These are phyloP conservation scores for Kodamaea kaohsiungensis DNA, from an alignment of 805 yeast species.

Conservation along the genomic window DNA sequence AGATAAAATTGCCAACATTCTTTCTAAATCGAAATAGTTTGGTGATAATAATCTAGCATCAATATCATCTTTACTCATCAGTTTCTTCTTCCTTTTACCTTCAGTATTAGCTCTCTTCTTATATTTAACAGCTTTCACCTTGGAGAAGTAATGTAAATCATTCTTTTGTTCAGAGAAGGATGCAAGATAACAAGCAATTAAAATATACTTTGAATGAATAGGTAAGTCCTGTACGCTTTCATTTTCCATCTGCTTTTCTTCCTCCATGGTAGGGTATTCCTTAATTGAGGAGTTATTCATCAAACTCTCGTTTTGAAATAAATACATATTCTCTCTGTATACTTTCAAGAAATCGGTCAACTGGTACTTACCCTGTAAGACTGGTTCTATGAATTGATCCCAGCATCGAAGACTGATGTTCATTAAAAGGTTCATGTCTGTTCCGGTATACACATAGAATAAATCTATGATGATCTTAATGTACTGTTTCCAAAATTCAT, in stretches of 20 bases:
- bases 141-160: conserved; percentile 72
- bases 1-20: conserved; percentile 76
- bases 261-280: conserved; percentile 26
- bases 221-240: conserved; percentile 50
- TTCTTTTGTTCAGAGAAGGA: conserved; percentile 70
- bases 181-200: conserved; percentile 81
- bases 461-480: conserved; percentile 47
- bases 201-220: conserved; percentile 61
- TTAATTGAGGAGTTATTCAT: conserved; percentile 30
- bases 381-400: conserved; percentile 33
- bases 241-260: conserved; percentile 20
- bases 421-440: conserved; percentile 37
- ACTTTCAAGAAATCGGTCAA: conserved; percentile 34
- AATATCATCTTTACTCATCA: conserved; percentile 42
- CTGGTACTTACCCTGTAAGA: conserved; percentile 20
- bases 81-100: conserved; percentile 16
- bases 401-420: conserved; percentile 35
- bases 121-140: conserved; percentile 39
- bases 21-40: conserved; percentile 71
- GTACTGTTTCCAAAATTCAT: conserved; percentile 44
- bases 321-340: conserved; percentile 30
- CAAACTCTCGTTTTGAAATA: conserved; percentile 31
- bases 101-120: conserved; percentile 38
- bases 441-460: conserved; percentile 46
- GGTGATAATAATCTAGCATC: conserved; percentile 71